Conservation (phyloP, 2,329 filamentous ascomycete species). For the Sclerotiophoma versabilis region DNA sequence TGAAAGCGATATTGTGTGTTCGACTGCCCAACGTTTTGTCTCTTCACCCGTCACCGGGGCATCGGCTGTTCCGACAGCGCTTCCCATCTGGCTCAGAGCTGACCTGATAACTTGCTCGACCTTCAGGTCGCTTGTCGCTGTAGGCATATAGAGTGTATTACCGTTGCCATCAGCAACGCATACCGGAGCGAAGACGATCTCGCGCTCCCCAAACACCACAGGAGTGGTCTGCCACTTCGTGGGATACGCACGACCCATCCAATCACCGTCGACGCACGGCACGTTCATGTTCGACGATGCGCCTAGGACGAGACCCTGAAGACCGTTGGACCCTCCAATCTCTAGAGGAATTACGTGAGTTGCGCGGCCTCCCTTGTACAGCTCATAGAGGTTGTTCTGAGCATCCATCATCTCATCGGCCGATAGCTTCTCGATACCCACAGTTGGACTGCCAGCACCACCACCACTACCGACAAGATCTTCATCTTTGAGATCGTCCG, state of each 20-base stretch:
- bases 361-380: conserved; percentile 42
- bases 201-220: conserved; percentile 51
- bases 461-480: conserved; percentile 56
- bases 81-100: conserved; percentile 47
- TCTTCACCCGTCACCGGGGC: conserved; percentile 49
- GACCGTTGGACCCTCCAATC: conserved; percentile 58
- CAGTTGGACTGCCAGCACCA: conserved; percentile 53
- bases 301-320: conserved; percentile 50
- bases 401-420: conserved; percentile 53
- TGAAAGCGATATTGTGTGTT: conserved; percentile 49
- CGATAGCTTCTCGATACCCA: conserved; percentile 53
- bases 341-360: conserved; percentile 52
- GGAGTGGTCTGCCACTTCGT: conserved; percentile 55
- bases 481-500: conserved; percentile 53
- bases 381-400: conserved; percentile 44
- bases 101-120: conserved; percentile 49
- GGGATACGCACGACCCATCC: conserved; percentile 59
- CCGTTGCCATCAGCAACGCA: conserved; percentile 52
- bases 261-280: conserved; percentile 56
- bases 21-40: conserved; percentile 48
- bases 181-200: conserved; percentile 51
- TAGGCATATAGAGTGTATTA: conserved; percentile 50
- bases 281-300: conserved; percentile 50
- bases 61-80: conserved; percentile 46
- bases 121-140: conserved; percentile 47